Evolutionary conservation across 371 early-diverging fungal genomes (phyloP).

Genomic region (Mucor piriformis): DNA sequence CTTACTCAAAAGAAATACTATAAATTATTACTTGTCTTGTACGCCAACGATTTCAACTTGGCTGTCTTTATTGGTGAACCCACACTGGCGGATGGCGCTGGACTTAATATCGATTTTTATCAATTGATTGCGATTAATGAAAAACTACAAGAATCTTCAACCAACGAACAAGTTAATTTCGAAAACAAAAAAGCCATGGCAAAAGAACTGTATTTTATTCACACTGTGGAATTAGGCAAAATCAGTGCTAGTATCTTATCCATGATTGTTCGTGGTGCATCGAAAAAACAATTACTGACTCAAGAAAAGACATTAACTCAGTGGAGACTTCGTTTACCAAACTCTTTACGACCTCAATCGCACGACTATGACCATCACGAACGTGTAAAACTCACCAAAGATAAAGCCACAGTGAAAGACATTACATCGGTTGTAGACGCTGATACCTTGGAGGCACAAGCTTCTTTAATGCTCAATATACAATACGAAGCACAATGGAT

Average conservation of each 20-base stretch:
- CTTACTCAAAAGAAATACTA: constrained; percentile 25
- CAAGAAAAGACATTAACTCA: constrained; percentile 17
- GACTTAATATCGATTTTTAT: constrained; percentile 35
- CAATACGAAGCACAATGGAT: constrained; percentile 41
- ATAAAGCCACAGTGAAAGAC: constrained; percentile 1
- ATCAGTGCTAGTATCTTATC: constrained; percentile 12
- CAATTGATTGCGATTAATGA: constrained; percentile 29
- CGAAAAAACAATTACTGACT: constrained; percentile 19
- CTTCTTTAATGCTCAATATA: constrained; percentile 26
- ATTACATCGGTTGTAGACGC: constrained; percentile 12
- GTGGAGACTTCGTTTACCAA: constrained; percentile 21
- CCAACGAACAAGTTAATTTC: constrained; percentile 5
- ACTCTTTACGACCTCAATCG: constrained; percentile 1
- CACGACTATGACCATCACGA: constrained; percentile 6
- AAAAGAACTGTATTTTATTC: constrained; percentile 47
- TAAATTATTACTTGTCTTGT: constrained; percentile 29
- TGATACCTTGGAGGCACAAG: constrained; percentile 22
- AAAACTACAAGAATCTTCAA: constrained; percentile 1
- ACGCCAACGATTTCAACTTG: constrained; percentile 29
- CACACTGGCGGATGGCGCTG: constrained; percentile 21
- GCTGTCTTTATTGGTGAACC: constrained; percentile 26
- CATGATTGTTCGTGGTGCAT: constrained; percentile 7
- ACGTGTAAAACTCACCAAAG: not conserved
- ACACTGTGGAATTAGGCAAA: constrained; percentile 33
- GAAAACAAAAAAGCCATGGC: constrained; percentile 39